Evolutionary conservation across 2,329 filamentous ascomycete genomes (phyloP).

Genomic region (Ophiocordyceps australis): DNA sequence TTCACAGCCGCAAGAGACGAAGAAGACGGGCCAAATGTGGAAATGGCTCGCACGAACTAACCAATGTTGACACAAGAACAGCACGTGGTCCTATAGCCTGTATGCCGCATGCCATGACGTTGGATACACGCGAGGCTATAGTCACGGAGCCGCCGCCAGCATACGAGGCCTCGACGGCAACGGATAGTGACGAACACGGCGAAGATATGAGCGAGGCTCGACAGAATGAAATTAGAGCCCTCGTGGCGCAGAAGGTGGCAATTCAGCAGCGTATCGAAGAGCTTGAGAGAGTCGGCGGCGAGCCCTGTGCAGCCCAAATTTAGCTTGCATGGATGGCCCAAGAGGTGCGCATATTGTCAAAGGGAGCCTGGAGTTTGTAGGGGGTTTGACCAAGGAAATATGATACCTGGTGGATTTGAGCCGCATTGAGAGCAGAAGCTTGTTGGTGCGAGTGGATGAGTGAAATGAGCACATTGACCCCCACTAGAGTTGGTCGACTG

Average conservation of each 20-base stretch:
- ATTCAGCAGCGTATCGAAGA: constrained; percentile 17
- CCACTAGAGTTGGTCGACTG: too few species aligned
- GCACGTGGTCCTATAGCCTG: too few species aligned
- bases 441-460: too few species aligned
- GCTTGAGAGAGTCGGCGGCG: constrained; percentile 7
- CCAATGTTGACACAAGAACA: too few species aligned
- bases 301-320: not conserved
- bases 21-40: constrained; percentile 4
- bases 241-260: constrained; percentile 15
- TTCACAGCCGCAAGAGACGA: constrained; percentile 7
- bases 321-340: too few species aligned
- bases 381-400: too few species aligned
- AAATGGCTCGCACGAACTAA: constrained; percentile 1
- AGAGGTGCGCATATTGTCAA: too few species aligned
- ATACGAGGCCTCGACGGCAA: constrained; percentile 10
- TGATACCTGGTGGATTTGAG: too few species aligned
- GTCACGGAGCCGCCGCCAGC: constrained; percentile 11
- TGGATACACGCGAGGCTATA: constrained; percentile 1
- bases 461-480: too few species aligned
- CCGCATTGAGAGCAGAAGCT: too few species aligned
- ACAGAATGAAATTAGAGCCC: constrained; percentile 12
- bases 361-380: too few species aligned
- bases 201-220: constrained; percentile 5
- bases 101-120: constrained; percentile 1
- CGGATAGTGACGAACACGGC: constrained; percentile 7